Base-by-base conservation (phyloP, 176 grass and related monocot genomes). In the Leersia perrieri region DNA sequence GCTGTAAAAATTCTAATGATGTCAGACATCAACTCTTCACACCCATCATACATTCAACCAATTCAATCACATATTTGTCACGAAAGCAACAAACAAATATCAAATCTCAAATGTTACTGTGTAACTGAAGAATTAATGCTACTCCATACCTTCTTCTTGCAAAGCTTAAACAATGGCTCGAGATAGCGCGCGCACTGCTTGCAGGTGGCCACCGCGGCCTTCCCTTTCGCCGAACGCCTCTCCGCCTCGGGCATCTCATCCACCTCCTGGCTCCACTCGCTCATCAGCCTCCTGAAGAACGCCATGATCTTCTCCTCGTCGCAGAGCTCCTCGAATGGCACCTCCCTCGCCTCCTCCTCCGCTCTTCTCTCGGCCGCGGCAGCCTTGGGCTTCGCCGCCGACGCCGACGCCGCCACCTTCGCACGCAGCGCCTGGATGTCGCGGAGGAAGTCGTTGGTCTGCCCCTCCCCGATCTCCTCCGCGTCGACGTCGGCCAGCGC, bases 391-490 rank as follows among this genome's bases (percentile, higher is more conserved):
- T 85, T 92, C 34, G 33, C 38, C 16, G 35, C 72, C 3, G n/a
- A n/a, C n/a, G 62, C 61, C 44, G 66, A 13, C 33, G 39, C 44
- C 15, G 33, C 71, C 1, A 49, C 80, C 68, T 33, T 89, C 53
- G 70, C 83, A 6, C 88, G 80, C 40, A 86, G 47, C 13, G 86
- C 86, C 53, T 89, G 86, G 33, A 93, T 91, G 76, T 91, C 94
- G 6, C 86, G 89, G 42, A 97, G 91, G 80, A 97, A 93, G 76
- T 97, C 89, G 72, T 93, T 97, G 65, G 87, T 93, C 91, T 93
- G 88, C 6, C 94, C 94, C 79, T 97, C 91, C 36, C 60, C 77
- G 40, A 97, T 93, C 58, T 97, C 88, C 5, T 27, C 74, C 22
- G 80, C 79, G 33, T 97, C 94, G 14, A 89, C 81, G 32, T 81